phyloP scores from a whole-genome alignment of 1,139 yeast species.

The Blastobotrys niveus region DNA sequence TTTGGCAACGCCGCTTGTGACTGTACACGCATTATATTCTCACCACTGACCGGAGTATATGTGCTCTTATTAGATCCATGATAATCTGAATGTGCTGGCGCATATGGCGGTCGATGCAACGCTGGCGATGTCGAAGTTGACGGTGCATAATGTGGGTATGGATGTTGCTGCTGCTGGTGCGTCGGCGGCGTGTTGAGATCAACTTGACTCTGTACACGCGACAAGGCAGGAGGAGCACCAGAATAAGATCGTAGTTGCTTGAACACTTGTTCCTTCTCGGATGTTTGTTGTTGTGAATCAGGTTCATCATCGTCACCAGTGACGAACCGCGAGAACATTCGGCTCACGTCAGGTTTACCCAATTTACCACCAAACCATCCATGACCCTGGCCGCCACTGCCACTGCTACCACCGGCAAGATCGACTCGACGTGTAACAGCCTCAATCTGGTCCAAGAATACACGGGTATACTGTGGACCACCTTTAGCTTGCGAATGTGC shows the following conservation, averaged over 20 bases:
- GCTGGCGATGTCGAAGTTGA: neutral
- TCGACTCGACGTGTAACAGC: constrained; percentile 24
- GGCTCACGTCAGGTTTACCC: constrained; percentile 72
- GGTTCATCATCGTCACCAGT: constrained; percentile 67
- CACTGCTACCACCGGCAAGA: constrained; percentile 32
- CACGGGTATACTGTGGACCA: constrained; percentile 41
- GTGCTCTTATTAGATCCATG: no score
- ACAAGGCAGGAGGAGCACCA: constrained; percentile 12
- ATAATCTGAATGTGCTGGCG: neutral
- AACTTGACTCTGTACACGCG: constrained; percentile 14
- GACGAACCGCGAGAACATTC: constrained; percentile 77
- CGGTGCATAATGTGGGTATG: constrained; percentile 3
- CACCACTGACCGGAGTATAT: neutral
- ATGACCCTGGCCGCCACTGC: constrained; percentile 34
- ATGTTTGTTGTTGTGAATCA: constrained; percentile 28
- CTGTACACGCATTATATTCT: neutral
- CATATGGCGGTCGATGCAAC: neutral
- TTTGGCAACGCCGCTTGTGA: neutral
- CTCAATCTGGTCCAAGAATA: constrained; percentile 39
- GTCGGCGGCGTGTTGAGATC: constrained; percentile 10
- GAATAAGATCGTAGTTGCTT: constrained; percentile 11
- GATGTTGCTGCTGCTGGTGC: neutral
- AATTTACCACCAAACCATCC: constrained; percentile 62
- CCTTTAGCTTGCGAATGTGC: constrained; percentile 23
- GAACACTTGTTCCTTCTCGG: constrained; percentile 37